These are phyloP conservation scores for Euphrasia arctica DNA, from an alignment of 305 asterid genomes.

Conservation along the genomic window DNA sequence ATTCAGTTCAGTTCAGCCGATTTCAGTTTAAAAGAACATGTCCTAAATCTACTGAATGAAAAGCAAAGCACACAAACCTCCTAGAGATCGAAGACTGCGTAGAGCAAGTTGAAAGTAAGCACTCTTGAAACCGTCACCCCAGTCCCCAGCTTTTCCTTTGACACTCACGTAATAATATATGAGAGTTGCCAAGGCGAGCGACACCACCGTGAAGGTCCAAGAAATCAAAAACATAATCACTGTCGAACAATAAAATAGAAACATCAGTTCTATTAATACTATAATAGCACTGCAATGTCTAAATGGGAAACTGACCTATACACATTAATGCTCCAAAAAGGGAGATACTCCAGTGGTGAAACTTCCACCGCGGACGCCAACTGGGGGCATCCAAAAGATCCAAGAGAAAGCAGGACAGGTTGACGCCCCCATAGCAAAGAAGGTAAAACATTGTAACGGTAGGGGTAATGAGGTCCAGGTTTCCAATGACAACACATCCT, in stretches of 20 bases:
- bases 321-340: slow-evolving; percentile 91
- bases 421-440: slow-evolving; percentile 95
- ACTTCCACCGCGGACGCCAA: slow-evolving; percentile 99
- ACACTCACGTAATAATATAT: slow-evolving; percentile 96
- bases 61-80: slow-evolving; percentile 73
- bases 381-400: slow-evolving; percentile 99
- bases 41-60: no score
- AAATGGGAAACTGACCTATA: slow-evolving; percentile 53
- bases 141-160: slow-evolving; percentile 98
- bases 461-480: slow-evolving; percentile 90
- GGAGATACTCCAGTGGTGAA: slow-evolving; percentile 99
- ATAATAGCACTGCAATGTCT: slow-evolving; percentile 8
- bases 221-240: slow-evolving; percentile 96
- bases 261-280: no score
- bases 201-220: slow-evolving; percentile 95
- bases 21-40: no score
- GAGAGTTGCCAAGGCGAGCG: slow-evolving; percentile 85
- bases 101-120: slow-evolving; percentile 99
- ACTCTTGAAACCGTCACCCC: slow-evolving; percentile 99
- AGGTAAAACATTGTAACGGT: slow-evolving; percentile 97
- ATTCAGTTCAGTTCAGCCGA: no score
- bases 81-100: slow-evolving; percentile 95
- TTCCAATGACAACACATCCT: slow-evolving; percentile 90
- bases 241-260: no score
- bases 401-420: slow-evolving; percentile 93